These are phyloP conservation scores for Toxicodendron radicans DNA, from an alignment of 345 rosid species.

Conservation along the genomic window DNA sequence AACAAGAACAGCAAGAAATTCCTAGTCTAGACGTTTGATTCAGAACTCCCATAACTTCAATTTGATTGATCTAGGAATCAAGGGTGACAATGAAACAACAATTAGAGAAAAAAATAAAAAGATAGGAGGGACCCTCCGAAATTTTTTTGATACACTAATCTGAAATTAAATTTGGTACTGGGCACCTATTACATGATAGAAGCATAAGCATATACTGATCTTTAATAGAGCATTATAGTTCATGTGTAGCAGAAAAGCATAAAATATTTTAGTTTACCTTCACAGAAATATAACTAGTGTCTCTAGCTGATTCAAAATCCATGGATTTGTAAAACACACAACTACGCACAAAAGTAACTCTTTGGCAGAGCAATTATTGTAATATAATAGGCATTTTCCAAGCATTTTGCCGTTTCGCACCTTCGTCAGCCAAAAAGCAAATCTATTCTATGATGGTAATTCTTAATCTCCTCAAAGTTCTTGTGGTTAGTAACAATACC, in stretches of 20 bases:
- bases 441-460: neutral
- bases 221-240: conserved; percentile 1
- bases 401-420: neutral
- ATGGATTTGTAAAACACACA: neutral
- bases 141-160: too few relatives aligned
- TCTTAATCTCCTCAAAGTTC: neutral
- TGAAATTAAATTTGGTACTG: neutral
- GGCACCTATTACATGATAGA: neutral
- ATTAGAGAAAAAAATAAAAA: neutral
- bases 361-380: neutral
- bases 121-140: neutral
- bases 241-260: neutral
- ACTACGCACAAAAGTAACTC: neutral
- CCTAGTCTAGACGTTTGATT: neutral
- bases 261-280: neutral
- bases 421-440: neutral
- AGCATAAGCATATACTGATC: neutral
- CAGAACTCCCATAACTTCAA: neutral
- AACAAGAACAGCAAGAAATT: neutral
- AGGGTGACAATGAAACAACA: neutral
- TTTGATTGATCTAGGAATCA: neutral
- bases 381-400: neutral
- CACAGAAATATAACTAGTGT: neutral
- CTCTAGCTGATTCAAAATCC: neutral
- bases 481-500: conserved; percentile 38